These are phyloP conservation scores for Nitzschia palea DNA, from an alignment of 108 stramenopile species.

Conservation along the genomic window DNA sequence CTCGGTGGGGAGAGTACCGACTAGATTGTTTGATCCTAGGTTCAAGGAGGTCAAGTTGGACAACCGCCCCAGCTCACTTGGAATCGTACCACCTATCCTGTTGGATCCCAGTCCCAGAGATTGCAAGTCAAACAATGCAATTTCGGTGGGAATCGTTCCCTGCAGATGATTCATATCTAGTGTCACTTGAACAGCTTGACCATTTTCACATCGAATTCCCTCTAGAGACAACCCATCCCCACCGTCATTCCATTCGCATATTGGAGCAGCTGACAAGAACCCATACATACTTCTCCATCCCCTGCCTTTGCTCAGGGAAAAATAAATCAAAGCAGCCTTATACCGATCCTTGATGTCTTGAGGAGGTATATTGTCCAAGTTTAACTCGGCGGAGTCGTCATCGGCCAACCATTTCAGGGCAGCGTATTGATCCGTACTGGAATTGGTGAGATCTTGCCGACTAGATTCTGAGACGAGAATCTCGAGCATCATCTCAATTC, in stretches of 20 bases:
- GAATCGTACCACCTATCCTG: background rate
- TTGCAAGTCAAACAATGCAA: constrained; percentile 1
- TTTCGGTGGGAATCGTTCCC: constrained; percentile 10
- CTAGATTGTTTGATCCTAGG: constrained; percentile 1
- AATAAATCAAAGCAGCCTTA: constrained; percentile 38
- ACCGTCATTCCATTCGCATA: constrained; percentile 22
- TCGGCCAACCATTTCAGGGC: constrained; percentile 21
- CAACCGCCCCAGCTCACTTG: background rate
- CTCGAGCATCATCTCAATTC: background rate
- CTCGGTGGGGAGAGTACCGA: background rate
- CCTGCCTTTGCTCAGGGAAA: constrained; percentile 32
- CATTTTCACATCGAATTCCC: constrained; percentile 7
- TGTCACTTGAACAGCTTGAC: background rate
- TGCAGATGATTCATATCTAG: background rate
- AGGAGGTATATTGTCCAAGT: background rate
- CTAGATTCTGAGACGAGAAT: background rate
- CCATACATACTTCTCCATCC: constrained; percentile 6
- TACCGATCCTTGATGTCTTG: constrained; percentile 23
- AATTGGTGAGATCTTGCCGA: constrained; percentile 1
- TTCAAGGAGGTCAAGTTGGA: background rate
- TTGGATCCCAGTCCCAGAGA: constrained; percentile 2
- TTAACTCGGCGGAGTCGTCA: constrained; percentile 8
- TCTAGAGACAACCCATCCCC: constrained; percentile 5
- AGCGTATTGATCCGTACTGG: constrained; percentile 10
- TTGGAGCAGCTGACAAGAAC: constrained; percentile 2